These are phyloP conservation scores for Singerocomus rubriflavus DNA, from an alignment of 1,284 basidiomycete species.

Conservation along the genomic window DNA sequence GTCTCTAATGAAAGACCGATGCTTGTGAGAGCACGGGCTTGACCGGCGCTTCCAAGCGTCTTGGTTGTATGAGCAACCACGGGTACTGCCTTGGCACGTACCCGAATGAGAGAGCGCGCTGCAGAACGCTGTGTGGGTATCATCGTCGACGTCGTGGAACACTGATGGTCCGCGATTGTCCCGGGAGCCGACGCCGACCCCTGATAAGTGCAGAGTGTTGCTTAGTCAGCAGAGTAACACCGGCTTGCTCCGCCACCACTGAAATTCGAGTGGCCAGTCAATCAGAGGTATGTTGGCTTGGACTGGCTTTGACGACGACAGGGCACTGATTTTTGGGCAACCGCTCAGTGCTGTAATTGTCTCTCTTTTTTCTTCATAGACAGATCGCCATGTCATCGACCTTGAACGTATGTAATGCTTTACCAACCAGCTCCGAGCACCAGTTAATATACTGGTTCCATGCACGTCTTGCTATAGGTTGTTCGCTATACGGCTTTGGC, in stretches of 20 bases:
- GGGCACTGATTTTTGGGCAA: slow-evolving; percentile 12
- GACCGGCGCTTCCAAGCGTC: slow-evolving; percentile 5
- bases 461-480: slow-evolving; percentile 55
- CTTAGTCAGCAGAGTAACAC: slow-evolving; percentile 32
- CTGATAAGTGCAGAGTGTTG: neutral
- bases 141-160: slow-evolving; percentile 14
- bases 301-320: neutral
- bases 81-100: slow-evolving; percentile 14
- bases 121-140: slow-evolving; percentile 33
- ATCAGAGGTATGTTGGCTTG: slow-evolving; percentile 13
- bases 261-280: slow-evolving; percentile 10
- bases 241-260: slow-evolving; percentile 29
- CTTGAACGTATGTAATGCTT: slow-evolving; percentile 48
- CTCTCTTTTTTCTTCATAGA: slow-evolving; percentile 18
- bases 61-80: slow-evolving; percentile 8
- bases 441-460: slow-evolving; percentile 17
- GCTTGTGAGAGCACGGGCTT: slow-evolving; percentile 4
- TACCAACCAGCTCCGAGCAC: neutral
- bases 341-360: slow-evolving; percentile 13
- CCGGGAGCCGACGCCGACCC: neutral
- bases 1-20: neutral
- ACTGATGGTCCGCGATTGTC: too few relatives aligned
- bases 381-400: slow-evolving; percentile 55
- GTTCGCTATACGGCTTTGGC: slow-evolving; percentile 93
- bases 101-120: slow-evolving; percentile 20